Evolutionary conservation across 129 eudicot genomes (phyloP), one percentile per base, ranked within the genome.

Genomic region (Apium graveolens): DNA sequence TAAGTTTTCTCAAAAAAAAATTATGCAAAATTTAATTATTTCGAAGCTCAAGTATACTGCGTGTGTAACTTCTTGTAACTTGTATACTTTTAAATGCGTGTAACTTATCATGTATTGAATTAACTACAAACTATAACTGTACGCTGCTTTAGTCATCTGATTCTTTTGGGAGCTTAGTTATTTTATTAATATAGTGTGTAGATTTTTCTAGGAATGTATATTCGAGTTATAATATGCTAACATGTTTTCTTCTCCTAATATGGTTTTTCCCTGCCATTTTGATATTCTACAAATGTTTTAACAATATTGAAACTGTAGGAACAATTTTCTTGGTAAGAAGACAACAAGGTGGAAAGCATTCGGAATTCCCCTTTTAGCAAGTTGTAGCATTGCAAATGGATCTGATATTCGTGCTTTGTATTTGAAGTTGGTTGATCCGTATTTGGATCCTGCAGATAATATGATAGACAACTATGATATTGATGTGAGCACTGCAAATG

Each of bases 291-390:
- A 10, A 39, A 72, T 12, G 39, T 31, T 72, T 42, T 41, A n/a
- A 41, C 35, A 11, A 37, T 7, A 18, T 41, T 41, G 32, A 18
- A 45, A 71, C 84, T 37, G 45, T 93, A 93, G 98, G 91, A 87
- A 71, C 46, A 87, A 68, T 48, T 29, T 80, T 35, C 31, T 26
- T 76, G 95, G 90, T 80, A 87, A 80, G 81, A 73, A 31, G 62
- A 84, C 81, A 41, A 80, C 86, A 83, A 87, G 78, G 78, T 86
- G 90, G 91, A 92, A 87, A 86, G 84, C 97, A 57, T 92, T 96
- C 78, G 97, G 98, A 77, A 80, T 92, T 75, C 98, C 98, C 80
- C 94, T 95, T 83, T 89, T 90, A 57, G 91, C 90, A 82, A 83
- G 85, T 79, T 71, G 86, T 80, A 80, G 86, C 74, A 49, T 88